phyloP scores from a whole-genome alignment of 1,284 basidiomycete species.

The Uromyces viciae-fabae region DNA sequence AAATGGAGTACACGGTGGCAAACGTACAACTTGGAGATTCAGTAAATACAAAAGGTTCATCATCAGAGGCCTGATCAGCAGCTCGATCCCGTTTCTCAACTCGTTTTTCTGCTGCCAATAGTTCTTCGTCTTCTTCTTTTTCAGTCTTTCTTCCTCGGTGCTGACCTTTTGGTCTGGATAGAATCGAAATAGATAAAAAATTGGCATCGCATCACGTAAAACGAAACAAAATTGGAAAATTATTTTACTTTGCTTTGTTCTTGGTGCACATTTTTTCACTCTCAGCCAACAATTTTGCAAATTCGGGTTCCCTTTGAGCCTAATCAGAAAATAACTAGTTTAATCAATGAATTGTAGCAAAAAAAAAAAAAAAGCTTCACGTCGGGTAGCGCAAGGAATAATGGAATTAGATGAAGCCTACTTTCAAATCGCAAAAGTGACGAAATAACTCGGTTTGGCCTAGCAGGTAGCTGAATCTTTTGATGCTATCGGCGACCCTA shows the following conservation, averaged over 20 bases:
- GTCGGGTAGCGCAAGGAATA: no score
- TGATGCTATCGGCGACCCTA: slow-evolving; percentile 68
- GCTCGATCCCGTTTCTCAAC: slow-evolving; percentile 27
- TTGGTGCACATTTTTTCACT: slow-evolving; percentile 66
- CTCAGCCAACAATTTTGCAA: slow-evolving; percentile 76
- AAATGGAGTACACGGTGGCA: neutral
- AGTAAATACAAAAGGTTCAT: slow-evolving; percentile 85
- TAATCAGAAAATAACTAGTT: no score
- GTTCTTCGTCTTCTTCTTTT: slow-evolving; percentile 95
- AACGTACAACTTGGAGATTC: slow-evolving; percentile 77
- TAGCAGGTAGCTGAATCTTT: slow-evolving; percentile 87
- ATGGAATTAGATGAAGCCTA: slow-evolving; percentile 58
- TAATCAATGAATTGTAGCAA: no score
- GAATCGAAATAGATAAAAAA: neutral
- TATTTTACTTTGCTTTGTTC: slow-evolving; percentile 66
- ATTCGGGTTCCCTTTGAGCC: slow-evolving; percentile 82
- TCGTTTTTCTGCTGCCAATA: slow-evolving; percentile 66
- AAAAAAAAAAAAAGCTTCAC: neutral
- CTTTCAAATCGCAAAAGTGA: slow-evolving; percentile 64
- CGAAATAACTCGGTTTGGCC: slow-evolving; percentile 94
- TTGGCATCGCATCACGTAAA: neutral
- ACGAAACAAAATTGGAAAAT: neutral
- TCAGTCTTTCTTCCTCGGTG: slow-evolving; percentile 88
- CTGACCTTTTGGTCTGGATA: slow-evolving; percentile 58
- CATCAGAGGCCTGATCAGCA: slow-evolving; percentile 55